Percentiles rank a stretch among this genome's conserved stretches.
Evolutionary conservation across 345 rosid genomes (phyloP).

Genomic region (Citrus glauca): DNA sequence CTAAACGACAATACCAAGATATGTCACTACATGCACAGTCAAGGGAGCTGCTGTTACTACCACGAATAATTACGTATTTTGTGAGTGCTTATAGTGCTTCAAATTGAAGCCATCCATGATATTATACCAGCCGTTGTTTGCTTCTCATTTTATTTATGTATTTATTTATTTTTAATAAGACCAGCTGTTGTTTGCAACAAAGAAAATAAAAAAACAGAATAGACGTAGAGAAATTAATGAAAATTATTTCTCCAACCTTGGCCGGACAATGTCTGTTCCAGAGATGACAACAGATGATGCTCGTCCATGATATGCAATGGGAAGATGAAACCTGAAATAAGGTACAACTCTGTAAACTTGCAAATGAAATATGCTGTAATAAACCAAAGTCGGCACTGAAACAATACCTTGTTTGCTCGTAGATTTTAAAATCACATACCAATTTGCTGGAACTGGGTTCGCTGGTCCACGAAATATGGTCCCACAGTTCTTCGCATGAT

Average conservation of each 20-base stretch:
- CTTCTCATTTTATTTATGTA: no score
- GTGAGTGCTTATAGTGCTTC: background rate
- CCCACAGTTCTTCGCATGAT: slow-evolving; percentile 94
- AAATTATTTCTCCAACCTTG: slow-evolving; percentile 45
- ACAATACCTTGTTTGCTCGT: background rate
- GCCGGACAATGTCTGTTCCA: slow-evolving; percentile 83
- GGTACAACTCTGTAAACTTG: slow-evolving; percentile 3
- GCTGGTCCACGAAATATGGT: slow-evolving; percentile 84
- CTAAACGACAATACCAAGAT: background rate
- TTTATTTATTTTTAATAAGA: background rate
- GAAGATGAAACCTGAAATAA: slow-evolving; percentile 82
- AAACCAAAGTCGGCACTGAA: background rate
- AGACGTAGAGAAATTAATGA: background rate
- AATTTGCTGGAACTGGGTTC: slow-evolving; percentile 66
- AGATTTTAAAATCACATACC: slow-evolving; percentile 39
- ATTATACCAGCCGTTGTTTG: background rate
- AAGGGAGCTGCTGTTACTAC: background rate
- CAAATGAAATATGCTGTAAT: background rate
- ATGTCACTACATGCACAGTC: background rate
- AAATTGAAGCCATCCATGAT: background rate
- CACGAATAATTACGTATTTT: background rate
- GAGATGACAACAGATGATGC: slow-evolving; percentile 89
- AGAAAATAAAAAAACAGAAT: background rate
- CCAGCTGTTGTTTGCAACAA: background rate
- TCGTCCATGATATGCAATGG: slow-evolving; percentile 96